These are phyloP conservation scores for Irpex rosettiformis DNA, from an alignment of 1,284 basidiomycete genomes.

Conservation along the genomic window DNA sequence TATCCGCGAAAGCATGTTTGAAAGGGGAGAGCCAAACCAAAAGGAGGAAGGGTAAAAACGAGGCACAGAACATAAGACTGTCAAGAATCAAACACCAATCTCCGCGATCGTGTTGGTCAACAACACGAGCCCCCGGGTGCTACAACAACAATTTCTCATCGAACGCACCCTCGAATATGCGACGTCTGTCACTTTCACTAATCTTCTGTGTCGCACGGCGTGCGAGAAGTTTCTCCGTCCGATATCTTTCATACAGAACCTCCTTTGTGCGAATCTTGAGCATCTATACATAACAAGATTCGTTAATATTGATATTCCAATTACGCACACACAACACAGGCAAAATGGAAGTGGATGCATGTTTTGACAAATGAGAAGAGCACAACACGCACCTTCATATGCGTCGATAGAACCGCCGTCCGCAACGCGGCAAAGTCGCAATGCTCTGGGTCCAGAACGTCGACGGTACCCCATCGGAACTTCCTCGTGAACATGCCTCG, in stretches of 20 bases:
- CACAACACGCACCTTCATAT: constrained; percentile 69
- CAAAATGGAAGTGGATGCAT: not conserved
- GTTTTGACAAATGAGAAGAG: constrained; percentile 13
- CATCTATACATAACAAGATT: constrained; percentile 43
- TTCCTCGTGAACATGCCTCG: constrained; percentile 70
- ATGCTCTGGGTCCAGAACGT: constrained; percentile 77
- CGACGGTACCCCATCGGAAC: constrained; percentile 80
- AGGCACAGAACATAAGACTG: not conserved
- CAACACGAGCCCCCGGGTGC: not conserved
- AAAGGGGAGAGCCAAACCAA: constrained; percentile 2
- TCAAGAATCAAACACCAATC: not conserved
- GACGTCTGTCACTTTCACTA: constrained; percentile 65
- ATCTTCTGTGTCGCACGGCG: constrained; percentile 75
- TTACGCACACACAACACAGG: not conserved
- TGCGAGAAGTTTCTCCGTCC: constrained; percentile 81
- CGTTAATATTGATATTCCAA: not conserved
- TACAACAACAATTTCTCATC: not conserved
- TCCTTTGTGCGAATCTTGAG: constrained; percentile 78
- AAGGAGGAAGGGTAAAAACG: not conserved
- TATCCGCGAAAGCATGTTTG: constrained; percentile 1
- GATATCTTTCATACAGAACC: constrained; percentile 79
- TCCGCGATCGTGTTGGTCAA: not conserved
- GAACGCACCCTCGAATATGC: constrained; percentile 63
- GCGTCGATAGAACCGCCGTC: constrained; percentile 74
- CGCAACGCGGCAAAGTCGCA: constrained; percentile 82